Base-by-base conservation (phyloP, 2,329 filamentous ascomycete genomes). In the Thielaviopsis populi region DNA sequence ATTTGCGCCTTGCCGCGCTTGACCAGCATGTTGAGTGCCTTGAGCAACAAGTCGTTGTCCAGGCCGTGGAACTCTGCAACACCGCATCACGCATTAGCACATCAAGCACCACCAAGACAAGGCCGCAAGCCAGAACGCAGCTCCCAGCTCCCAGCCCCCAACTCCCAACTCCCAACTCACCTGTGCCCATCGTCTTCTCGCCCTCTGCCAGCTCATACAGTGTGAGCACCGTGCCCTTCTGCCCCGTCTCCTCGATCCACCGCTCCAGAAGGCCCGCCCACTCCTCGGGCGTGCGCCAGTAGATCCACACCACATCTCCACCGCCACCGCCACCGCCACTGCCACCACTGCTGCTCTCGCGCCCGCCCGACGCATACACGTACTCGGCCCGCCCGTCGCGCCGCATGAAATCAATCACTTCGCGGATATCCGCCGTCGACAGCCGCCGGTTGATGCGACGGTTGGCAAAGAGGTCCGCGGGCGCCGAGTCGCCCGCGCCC, bases 1-100 rank as follows among this genome's bases (percentile, higher is more conserved):
- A 97, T 84, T 74, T 97, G 92, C 15, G 91, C 92, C 75, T 88
- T 95, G 69, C 91, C 91, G 67, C 87, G 83, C 79, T 95, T 96
- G 42, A 95, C 91, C 59, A 96, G 79, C 60, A 94, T 79, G 66
- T 83, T 82, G 59, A 99, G 79, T 43, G 89, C 87, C 73, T 87
- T 91, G 68, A 87, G 82, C 70, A 99, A 79, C 67, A 96, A 74
- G 27, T 91, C 89, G 56, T 80, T 78, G 72, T 97, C 91, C 78
- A 99, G 88, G n/a, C 88, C 89, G 73, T 90, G 84, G 70, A 95
- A 89, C 69, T 95, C 90, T 87, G 69, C 4, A 42, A 22, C 11
- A 15, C 11, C 5, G 19, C 46, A 58, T 54, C 27, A 50, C 30
- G 7, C 30, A 7, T 33, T 33, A 33, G 30, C 30, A 33, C 30